Evolutionary conservation across 1,284 basidiomycete genomes (phyloP), one percentile per base, ranked within the genome.

Genomic region (Rhodotorula sp.): DNA sequence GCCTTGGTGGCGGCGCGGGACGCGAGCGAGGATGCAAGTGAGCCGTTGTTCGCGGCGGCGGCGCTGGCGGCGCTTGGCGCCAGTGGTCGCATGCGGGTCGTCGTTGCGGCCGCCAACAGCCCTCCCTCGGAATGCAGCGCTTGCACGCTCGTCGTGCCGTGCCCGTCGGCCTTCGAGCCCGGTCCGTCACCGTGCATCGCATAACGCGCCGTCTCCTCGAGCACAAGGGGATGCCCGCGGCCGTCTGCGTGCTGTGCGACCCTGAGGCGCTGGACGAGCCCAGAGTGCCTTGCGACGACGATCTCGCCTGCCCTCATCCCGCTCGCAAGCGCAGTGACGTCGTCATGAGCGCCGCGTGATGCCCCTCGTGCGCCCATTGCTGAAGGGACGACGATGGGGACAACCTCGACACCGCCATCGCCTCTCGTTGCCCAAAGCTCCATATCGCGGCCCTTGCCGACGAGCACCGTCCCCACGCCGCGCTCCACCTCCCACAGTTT

Each of bases 281-380:
- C 72, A 8, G 66, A 63, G 15, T 67, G 62, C 10, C 68, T 48
- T 41, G 59, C 29, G 41, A 70, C 58, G 36, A 68, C 34, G 19
- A 73, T 13, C 21, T 73, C 65, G 27, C 64, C 64, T 3, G 46
- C n/a, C 0, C 39, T n/a, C 0, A 9, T 15, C 5, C 62, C 55
- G 29, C 19, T 41, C 9, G 66, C 41, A 13, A 73, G 27, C 6
- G 68, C 62, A 4, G 72, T 70, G 32, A 73, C 55, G 36, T 70
- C 72, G 13, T 70, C 59, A 7, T 48, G 41, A 0, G 54, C 62
- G 39, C 59, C 53, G 3, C 46, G 22, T 3, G 37, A 6, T 3
- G 15, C 46, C 32, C 22, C 34, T 19, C 41, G 37, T 19, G 13
- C 25, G 19, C 27, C 37, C 58, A n/a, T 8, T 27, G 56, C 22